Conservation (phyloP, 768 basidiomycete genomes). For the Boletus reticulatus region DNA sequence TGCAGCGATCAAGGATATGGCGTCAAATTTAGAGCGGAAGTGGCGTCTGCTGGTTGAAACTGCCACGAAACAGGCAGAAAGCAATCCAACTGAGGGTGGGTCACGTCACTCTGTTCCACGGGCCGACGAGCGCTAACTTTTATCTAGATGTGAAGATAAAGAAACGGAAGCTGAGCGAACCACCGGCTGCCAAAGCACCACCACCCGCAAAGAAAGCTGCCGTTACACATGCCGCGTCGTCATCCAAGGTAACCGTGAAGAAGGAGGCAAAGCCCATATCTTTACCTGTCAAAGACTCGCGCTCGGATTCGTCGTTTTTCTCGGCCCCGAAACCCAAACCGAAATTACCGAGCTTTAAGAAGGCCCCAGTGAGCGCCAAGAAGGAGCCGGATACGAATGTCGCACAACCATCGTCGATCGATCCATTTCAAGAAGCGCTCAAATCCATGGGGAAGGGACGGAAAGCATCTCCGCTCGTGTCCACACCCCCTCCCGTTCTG, state of each 20-base stretch:
- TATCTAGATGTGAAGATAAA: slow-evolving; percentile 55
- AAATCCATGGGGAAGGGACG: slow-evolving; percentile 67
- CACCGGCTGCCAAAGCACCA: slow-evolving; percentile 41
- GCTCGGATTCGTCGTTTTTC: slow-evolving; percentile 87
- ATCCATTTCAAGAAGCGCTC: slow-evolving; percentile 82
- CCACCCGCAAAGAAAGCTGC: slow-evolving; percentile 70
- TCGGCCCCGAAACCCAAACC: slow-evolving; percentile 83
- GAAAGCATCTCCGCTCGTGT: slow-evolving; percentile 58
- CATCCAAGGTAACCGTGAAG: slow-evolving; percentile 44
- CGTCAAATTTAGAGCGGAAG: slow-evolving; percentile 79
- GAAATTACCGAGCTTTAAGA: slow-evolving; percentile 84
- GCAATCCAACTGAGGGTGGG: slow-evolving; percentile 65
- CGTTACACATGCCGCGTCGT: slow-evolving; percentile 28
- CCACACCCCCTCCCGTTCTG: slow-evolving; percentile 51
- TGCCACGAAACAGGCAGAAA: slow-evolving; percentile 44
- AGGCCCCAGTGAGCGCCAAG: slow-evolving; percentile 54
- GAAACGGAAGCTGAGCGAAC: slow-evolving; percentile 72
- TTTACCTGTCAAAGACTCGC: slow-evolving; percentile 63
- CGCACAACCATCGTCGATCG: slow-evolving; percentile 72
- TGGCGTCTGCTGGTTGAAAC: slow-evolving; percentile 67
- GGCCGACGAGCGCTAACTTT: slow-evolving; percentile 24
- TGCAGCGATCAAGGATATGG: slow-evolving; percentile 92
- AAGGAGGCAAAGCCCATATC: slow-evolving; percentile 47
- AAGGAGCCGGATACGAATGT: slow-evolving; percentile 56
- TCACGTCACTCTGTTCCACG: slow-evolving; percentile 49